phyloP scores from a whole-genome alignment of 163 green algal genomes.

The Trebouxia gelatinosa region DNA sequence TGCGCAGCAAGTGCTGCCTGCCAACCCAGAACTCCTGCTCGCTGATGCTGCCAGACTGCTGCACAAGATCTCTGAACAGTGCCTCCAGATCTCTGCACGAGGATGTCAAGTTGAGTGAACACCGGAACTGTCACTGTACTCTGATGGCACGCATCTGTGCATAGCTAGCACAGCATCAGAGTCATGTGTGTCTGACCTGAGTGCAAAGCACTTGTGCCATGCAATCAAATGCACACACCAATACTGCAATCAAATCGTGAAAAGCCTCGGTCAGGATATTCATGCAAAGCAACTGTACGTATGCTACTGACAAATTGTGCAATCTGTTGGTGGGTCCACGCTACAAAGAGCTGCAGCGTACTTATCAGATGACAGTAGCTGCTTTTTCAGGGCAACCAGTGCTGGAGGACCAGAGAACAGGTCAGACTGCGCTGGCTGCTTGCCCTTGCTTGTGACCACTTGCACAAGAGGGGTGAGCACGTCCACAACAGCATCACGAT shows the following conservation, averaged over 20 bases:
- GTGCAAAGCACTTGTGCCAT: too few relatives aligned
- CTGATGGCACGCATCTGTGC: too few relatives aligned
- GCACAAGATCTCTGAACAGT: slow-evolving; percentile 56
- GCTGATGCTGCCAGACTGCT: slow-evolving; percentile 27
- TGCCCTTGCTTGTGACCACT: background rate
- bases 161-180: background rate
- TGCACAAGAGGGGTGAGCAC: slow-evolving; percentile 36
- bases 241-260: too few relatives aligned
- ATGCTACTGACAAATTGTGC: too few relatives aligned
- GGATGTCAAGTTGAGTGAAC: too few relatives aligned
- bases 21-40: slow-evolving; percentile 22
- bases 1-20: slow-evolving; percentile 16
- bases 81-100: slow-evolving; percentile 48
- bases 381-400: slow-evolving; percentile 25
- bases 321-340: too few relatives aligned
- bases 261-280: too few relatives aligned
- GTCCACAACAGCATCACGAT: slow-evolving; percentile 48
- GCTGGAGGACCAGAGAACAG: slow-evolving; percentile 23
- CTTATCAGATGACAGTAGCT: slow-evolving; percentile 43
- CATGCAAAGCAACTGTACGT: too few relatives aligned
- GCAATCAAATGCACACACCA: too few relatives aligned
- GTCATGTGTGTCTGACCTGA: background rate
- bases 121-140: too few relatives aligned
- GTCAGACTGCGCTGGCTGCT: background rate
- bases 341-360: too few relatives aligned